Base-by-base conservation (phyloP, 2,329 filamentous ascomycete genomes). In the Colletotrichum agaves region DNA sequence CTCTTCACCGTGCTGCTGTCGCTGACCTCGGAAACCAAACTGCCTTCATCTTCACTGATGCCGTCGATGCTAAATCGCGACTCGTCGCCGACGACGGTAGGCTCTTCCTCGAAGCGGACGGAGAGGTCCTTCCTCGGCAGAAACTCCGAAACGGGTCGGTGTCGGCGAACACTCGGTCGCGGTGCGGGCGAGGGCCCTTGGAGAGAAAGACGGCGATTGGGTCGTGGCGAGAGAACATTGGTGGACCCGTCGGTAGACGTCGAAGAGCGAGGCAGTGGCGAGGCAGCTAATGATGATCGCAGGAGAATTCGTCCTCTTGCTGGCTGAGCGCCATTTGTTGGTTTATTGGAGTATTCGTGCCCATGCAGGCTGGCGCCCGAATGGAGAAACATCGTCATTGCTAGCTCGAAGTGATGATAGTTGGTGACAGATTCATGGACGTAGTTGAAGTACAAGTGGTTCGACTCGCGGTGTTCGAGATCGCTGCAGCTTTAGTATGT, bases 281-380 rank as follows among this genome's bases (percentile, higher is more conserved):
- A 63, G 31, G 66, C 52, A 2, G 79, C 75, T 46, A 83, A 75
- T 35, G 82, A 77, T 5, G 83, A 82, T 60, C 80, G 79, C 39
- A 85, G 71, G 5, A 84, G 77, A n/a, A 78, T 74, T 44, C 78
- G 79, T 70, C 72, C 75, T 23, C 75, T 73, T 44, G 77, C 75
- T 70, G 75, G 77, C 61, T 76, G 71, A 43, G 74, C 73, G 19
- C 19, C 57, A 21, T 52, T 67, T 41, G 77, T 71, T 23, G 76
- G 64, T 61, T 77, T 76, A 63, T 77, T 76, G 33, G 85, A 87
- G 72, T 85, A 88, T 74, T 88, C 86, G 74, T 88, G 87, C 75
- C 86, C 87, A 73, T 89, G 86, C 19, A 89, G 80, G 76, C 86
- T 85, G 56, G 87, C 87, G 50, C 85, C 87, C 17, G 85, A 81